A percentile compares a stretch with the other conserved stretches of the same genome.
phyloP scores from a whole-genome alignment of 2,329 filamentous ascomycete species.

The Arthrobotrys musiformis region DNA sequence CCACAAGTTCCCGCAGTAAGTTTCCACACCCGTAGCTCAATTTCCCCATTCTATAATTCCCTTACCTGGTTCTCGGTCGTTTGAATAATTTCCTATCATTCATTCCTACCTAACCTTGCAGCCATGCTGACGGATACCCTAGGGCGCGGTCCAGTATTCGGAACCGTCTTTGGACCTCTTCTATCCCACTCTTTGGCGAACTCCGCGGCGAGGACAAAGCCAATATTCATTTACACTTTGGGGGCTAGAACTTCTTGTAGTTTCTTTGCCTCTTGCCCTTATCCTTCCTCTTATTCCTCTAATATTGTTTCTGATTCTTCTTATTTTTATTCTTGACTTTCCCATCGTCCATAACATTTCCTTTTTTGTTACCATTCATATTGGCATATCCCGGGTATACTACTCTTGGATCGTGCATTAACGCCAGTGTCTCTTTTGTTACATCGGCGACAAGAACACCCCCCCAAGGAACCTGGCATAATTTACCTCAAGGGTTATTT shows the following conservation, averaged over 20 bases:
- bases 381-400: constrained; percentile 31
- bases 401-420: constrained; percentile 42
- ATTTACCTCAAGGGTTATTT: constrained; percentile 30
- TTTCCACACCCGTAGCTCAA: constrained; percentile 5
- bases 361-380: constrained; percentile 22
- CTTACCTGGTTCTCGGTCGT: constrained; percentile 21
- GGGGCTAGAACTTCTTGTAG: constrained; percentile 25
- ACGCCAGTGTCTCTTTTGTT: constrained; percentile 38
- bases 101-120: constrained; percentile 22
- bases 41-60: constrained; percentile 10
- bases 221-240: constrained; percentile 32
- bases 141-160: constrained; percentile 50
- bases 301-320: background rate
- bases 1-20: constrained; percentile 30
- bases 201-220: constrained; percentile 38
- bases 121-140: constrained; percentile 50
- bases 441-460: constrained; percentile 52
- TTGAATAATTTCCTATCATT: constrained; percentile 26
- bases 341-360: constrained; percentile 4
- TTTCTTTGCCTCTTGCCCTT: constrained; percentile 20
- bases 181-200: constrained; percentile 48
- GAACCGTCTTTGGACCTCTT: constrained; percentile 28
- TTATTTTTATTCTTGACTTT: constrained; percentile 24
- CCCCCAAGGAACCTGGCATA: constrained; percentile 35
- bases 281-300: constrained; percentile 6